Percentiles rank a stretch among this genome's conserved stretches.
phyloP scores from a whole-genome alignment of 73 alveolate genomes.

The Stentor roeselii region DNA sequence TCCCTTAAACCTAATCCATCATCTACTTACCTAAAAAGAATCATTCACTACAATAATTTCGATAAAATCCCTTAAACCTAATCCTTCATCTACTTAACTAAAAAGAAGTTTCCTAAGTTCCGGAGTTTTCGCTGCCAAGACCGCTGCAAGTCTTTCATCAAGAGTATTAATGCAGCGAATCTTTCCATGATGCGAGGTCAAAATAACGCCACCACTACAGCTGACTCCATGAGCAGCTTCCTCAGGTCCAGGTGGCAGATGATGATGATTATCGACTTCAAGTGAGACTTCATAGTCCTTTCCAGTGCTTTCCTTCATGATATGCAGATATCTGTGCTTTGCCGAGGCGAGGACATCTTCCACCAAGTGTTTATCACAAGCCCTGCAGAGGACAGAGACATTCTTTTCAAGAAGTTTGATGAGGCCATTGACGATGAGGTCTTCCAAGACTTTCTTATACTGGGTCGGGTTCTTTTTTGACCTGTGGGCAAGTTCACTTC shows the following conservation, averaged over 20 bases:
- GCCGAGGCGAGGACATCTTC: constrained; percentile 43
- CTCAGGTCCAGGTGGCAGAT: constrained; percentile 52
- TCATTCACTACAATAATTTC: too few species aligned
- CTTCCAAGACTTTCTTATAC: constrained; percentile 55
- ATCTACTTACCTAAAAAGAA: too few species aligned
- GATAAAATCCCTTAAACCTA: too few species aligned
- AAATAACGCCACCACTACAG: constrained; percentile 60
- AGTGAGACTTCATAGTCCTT: constrained; percentile 41
- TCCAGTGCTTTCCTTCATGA: constrained; percentile 50
- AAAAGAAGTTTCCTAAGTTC: constrained; percentile 46
- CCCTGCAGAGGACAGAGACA: constrained; percentile 55
- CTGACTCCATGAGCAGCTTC: constrained; percentile 25
- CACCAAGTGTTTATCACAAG: constrained; percentile 46
- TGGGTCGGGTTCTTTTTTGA: constrained; percentile 43
- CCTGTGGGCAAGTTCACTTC: constrained; percentile 27
- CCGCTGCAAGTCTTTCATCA: constrained; percentile 57
- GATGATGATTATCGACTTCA: constrained; percentile 30
- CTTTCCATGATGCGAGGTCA: constrained; percentile 51
- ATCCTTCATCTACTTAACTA: too few species aligned
- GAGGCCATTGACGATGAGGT: constrained; percentile 56
- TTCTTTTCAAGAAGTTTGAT: constrained; percentile 59
- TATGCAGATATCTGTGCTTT: constrained; percentile 35
- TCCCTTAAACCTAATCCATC: too few species aligned
- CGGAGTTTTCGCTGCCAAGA: constrained; percentile 46
- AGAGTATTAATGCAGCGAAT: constrained; percentile 62